A percentile compares a stretch with the other conserved stretches of the same genome.
Conservation (phyloP, 164 flowering plant genomes). For the Magnolia sinica region DNA sequence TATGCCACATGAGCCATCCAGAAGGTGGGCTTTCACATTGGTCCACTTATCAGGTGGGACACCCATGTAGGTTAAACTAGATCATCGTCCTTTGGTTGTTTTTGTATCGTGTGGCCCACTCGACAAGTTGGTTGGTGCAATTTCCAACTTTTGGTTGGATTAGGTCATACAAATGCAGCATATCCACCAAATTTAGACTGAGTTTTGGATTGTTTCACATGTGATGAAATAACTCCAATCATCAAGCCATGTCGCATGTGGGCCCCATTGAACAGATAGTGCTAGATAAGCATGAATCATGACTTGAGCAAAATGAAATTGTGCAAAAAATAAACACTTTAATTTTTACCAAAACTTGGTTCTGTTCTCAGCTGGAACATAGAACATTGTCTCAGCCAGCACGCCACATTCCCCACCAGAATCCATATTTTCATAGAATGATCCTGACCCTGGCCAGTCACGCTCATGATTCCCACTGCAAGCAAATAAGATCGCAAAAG, state of each 20-base stretch:
- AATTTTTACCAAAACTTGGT: conserved; percentile 37
- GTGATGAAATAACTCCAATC: background rate
- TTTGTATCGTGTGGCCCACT: background rate
- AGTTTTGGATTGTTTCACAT: background rate
- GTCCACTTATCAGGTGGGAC: background rate
- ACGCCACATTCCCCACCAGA: conserved; percentile 56
- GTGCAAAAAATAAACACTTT: background rate
- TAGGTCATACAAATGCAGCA: background rate
- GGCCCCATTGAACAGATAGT: background rate
- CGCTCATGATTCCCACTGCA: conserved; percentile 49
- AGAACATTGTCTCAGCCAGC: conserved; percentile 37
- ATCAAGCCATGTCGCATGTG: background rate
- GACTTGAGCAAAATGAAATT: background rate
- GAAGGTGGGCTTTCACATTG: background rate
- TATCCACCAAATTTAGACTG: background rate
- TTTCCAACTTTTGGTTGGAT: background rate
- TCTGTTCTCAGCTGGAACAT: conserved; percentile 43
- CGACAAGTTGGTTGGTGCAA: background rate
- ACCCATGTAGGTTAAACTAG: too few species aligned
- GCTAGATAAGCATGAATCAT: background rate
- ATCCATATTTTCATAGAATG: conserved; percentile 34
- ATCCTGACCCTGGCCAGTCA: conserved; percentile 45
- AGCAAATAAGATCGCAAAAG: background rate
- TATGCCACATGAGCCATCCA: background rate
- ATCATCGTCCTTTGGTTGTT: background rate